Conservation (phyloP, 768 basidiomycete genomes). For the Lentinula sp. region DNA sequence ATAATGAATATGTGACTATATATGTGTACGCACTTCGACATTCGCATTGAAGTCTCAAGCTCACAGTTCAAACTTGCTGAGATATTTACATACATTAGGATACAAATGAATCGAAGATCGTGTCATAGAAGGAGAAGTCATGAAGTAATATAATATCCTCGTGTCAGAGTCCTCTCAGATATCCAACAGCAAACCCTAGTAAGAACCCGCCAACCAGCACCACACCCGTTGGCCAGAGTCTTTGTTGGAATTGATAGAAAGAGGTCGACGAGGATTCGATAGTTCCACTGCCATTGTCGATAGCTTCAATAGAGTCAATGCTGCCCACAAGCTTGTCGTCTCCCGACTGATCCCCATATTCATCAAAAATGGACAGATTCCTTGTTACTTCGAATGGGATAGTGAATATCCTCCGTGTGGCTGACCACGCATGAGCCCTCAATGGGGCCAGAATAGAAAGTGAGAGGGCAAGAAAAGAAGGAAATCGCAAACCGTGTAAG, state of each 20-base stretch:
- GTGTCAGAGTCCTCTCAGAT: background rate
- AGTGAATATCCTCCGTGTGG: background rate
- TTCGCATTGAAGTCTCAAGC: too few relatives aligned
- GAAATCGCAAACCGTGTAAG: background rate
- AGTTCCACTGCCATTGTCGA: background rate
- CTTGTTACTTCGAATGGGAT: background rate
- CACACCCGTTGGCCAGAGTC: background rate
- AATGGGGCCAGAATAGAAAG: slow-evolving; percentile 2
- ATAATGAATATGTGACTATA: background rate
- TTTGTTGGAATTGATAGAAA: background rate
- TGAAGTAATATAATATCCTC: background rate
- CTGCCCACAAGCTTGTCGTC: background rate
- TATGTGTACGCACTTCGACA: too few relatives aligned
- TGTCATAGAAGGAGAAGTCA: too few relatives aligned
- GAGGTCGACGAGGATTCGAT: background rate
- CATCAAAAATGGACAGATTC: background rate
- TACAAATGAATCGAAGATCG: background rate
- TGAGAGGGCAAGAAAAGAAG: background rate
- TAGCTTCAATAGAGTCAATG: background rate
- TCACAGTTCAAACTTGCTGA: background rate
- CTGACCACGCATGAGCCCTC: background rate
- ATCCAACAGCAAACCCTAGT: background rate
- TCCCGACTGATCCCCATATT: background rate
- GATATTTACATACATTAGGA: background rate
- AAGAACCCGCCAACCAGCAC: background rate